These are phyloP conservation scores for Cenchrus fungigraminus DNA, from an alignment of 176 grass and related monocot species.

Conservation along the genomic window DNA sequence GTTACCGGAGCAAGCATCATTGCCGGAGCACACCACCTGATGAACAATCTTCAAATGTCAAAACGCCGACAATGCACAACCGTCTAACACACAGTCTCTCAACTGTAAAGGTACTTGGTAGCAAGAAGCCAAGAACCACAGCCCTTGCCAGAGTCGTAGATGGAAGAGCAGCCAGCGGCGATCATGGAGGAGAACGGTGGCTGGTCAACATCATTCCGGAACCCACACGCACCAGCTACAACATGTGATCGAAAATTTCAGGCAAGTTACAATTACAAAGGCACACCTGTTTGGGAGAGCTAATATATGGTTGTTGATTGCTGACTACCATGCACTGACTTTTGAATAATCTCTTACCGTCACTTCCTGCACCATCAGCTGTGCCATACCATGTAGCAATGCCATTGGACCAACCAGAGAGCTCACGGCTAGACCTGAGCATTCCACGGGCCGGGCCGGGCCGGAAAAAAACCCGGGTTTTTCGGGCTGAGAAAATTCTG, in stretches of 20 bases:
- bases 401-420: slow-evolving; percentile 53
- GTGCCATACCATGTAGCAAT: slow-evolving; percentile 79
- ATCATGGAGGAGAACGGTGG: slow-evolving; percentile 80
- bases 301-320: background rate
- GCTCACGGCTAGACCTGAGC: slow-evolving; percentile 30
- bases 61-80: background rate
- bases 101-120: slow-evolving; percentile 46
- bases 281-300: background rate
- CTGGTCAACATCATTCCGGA: slow-evolving; percentile 60
- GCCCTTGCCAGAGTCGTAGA: slow-evolving; percentile 76
- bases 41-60: slow-evolving; percentile 30
- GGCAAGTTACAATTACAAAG: background rate
- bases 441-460: no score
- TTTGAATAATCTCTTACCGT: slow-evolving; percentile 42
- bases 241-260: slow-evolving; percentile 6
- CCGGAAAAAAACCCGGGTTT: no score
- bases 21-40: slow-evolving; percentile 64
- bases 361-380: slow-evolving; percentile 62
- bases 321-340: background rate
- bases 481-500: no score
- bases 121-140: slow-evolving; percentile 80
- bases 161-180: slow-evolving; percentile 71
- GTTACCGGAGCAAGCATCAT: slow-evolving; percentile 65
- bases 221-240: slow-evolving; percentile 83
- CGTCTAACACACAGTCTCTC: background rate